Base-by-base conservation (phyloP, 768 basidiomycete species). In the Suillus variegatus region DNA sequence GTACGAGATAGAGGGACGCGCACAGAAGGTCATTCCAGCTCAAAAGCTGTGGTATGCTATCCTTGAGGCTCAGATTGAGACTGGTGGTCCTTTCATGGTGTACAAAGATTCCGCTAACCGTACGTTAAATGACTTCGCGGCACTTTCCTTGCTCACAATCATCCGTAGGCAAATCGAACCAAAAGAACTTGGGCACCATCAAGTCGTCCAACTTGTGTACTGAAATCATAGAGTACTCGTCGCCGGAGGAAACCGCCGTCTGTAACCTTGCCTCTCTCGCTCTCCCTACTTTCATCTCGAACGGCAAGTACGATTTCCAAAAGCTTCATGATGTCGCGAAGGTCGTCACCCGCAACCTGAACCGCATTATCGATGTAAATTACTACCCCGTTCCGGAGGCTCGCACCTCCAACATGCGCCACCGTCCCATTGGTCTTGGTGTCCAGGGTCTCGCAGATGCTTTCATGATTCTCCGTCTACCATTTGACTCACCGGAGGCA, bases 31-130 rank as follows among this genome's bases (percentile, higher is more conserved):
- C 20, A 81, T 99, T 68, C 88, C 94, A 54, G 97, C 97, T 3
- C 97, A 99, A 78, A 98, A 99, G 80, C 86, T 99, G 44, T 99
- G 97, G 97, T 98, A 97, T 75, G 95, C 95, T 41, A 89, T 99
- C 70, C 82, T 99, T 47, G 97, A 99, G 73, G 89, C 95, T 14
- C 97, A 99, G 79, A 95, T 97, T 70, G 97, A 99, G 81, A 99
- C 97, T 1, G 97, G 97, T 60, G 91, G 91, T n/a, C 97, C 97
- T 0, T 99, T 98, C 83, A 99, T 99, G 94, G 83, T 94, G 35
- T 99, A 99, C 86, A 99, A 99, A 82, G 97, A 99, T 74, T 86
- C 94, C 47, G 90, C 92, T 65, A 99, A 99, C 76, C 79, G 94
- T 95, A 71, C 63, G 91, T 80, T 13, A 20, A 20, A 32, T 41